Conservation (phyloP, 257 asterid species). For the Solanum virginianum region DNA sequence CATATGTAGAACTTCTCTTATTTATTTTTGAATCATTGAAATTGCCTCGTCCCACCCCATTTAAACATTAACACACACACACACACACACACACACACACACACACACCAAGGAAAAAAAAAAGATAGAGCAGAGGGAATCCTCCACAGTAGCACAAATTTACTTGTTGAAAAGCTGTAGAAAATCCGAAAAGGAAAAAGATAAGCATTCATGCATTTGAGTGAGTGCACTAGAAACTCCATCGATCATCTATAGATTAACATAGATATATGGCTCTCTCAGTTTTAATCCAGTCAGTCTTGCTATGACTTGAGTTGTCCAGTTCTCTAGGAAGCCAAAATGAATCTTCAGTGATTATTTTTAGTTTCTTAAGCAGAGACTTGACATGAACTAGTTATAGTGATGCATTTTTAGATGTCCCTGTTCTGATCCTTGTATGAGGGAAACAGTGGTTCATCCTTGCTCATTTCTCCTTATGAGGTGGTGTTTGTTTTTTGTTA, state of each 20-base stretch:
- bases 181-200: background rate
- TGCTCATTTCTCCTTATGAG: background rate
- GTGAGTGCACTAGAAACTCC: background rate
- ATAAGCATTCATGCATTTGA: background rate
- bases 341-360: background rate
- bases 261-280: background rate
- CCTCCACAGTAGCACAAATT: background rate
- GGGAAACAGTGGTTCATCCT: background rate
- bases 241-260: background rate
- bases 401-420: background rate
- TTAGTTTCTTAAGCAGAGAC: background rate
- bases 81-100: background rate
- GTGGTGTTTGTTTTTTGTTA: background rate
- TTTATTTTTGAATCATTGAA: background rate
- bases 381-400: background rate
- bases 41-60: background rate
- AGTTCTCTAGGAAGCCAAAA: background rate
- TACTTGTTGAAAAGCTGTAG: background rate
- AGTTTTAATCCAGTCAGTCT: background rate
- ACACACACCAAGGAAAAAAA: background rate
- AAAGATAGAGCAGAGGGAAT: background rate
- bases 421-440: background rate
- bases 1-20: background rate
- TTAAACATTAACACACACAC: background rate
- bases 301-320: background rate